Evolutionary conservation across 2,329 filamentous ascomycete species (phyloP), one percentile per base, ranked within the genome.

Genomic region (Allantophomopsis lycopodina): DNA sequence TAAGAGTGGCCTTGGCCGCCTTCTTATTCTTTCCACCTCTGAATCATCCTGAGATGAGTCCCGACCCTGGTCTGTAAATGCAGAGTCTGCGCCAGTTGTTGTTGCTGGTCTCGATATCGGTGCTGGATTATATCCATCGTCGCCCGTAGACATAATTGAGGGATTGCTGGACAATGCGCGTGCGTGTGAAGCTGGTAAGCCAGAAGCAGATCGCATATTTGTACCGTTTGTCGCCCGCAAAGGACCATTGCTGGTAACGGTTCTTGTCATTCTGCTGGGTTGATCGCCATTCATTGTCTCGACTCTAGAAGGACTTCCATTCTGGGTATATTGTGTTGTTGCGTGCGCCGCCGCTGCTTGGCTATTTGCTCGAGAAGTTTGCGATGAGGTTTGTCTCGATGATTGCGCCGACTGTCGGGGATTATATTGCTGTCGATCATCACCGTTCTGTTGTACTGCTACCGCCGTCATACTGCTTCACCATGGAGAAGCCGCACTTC

Each of bases 381-480:
- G 46, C 3, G 47, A 40, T 13, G 49, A 50, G 30, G 49, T 44
- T 40, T 43, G 45, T 30, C 49, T 52, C 4, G 51, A 48, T 23
- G 51, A 48, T 36, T 50, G 50, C 40, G 46, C 40, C 12, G 53
- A 51, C 39, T 52, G 49, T 46, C 49, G 46, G 15, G 47, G 45
- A 35, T 46, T 50, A 36, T 52, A 50, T 43, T 51, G 53, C 40
- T 50, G 51, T 37, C 46, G 46, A 36, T 46, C 48, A 42, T 49
- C 39, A 32, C 48, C 50, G 44, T 43, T 40, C 34, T 51, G 50
- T 39, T 54, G 54, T 38, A 52, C 49, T 39, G 50, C 52, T 30
- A 57, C 51, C 35, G 55, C 55, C 28, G 55, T 56, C 55, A 57
- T 57, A n/a, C 40, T 51, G 41, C 43, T 46, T 47, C 36, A 35